Base-by-base conservation (phyloP, 2,329 filamentous ascomycete species). In the Penicillium sp. region DNA sequence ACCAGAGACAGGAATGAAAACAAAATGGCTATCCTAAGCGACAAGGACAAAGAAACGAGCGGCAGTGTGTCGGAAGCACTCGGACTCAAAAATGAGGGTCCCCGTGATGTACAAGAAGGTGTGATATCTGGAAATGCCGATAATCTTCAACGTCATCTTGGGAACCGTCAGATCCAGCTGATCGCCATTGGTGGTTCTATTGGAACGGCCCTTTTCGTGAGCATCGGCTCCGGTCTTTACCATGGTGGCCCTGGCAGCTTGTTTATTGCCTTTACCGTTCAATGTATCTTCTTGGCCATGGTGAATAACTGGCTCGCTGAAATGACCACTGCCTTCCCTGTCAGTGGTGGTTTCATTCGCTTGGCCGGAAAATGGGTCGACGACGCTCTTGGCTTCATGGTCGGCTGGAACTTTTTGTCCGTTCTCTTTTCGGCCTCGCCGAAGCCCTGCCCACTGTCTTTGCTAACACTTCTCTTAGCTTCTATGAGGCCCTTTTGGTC, bases 371-470 rank as follows among this genome's bases (percentile, higher is more conserved):
- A 74, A 61, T 79, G 75, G 75, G 77, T 79, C 1, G 77, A 80
- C 53, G 73, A 74, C 40, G 76, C 77, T 2, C 67, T 78, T 26
- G 75, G 76, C 1, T 78, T 78, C 53, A 73, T 74, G 61, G 71
- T 72, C 42, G 75, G 75, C 20, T 79, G 76, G 76, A 80, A 79
- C 62, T 80, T 79, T 65, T 79, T 78, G 62, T 65, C 44, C 53
- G 62, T 60, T 39, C 37, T 42, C 20, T 45, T 44, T 31, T 40
- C 4, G 29, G 18, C 16, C 18, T 3, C 4, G 31, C 16, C 39
- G 5, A 31, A 35, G 39, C 11, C 32, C 3, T 32, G 2, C 29
- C 11, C 5, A 16, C 48, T 61, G 32, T 58, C 32, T 5, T 42
- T 39, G 34, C 53, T 56, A 46, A 56, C 20, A 29, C n/a, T 13